phyloP scores from a whole-genome alignment of 345 rosid genomes.

The Trapa incisa region DNA sequence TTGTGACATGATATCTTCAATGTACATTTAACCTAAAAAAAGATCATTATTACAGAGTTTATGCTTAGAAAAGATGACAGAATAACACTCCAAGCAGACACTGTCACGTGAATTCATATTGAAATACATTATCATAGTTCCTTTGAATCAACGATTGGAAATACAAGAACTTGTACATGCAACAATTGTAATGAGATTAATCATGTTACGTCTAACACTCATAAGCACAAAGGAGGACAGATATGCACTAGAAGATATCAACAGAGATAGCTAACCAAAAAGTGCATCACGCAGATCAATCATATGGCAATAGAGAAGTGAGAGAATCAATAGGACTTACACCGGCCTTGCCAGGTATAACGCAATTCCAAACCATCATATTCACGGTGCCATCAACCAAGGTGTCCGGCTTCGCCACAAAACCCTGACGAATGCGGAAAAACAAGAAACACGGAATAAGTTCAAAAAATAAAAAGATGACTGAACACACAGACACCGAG shows the following conservation, averaged over 20 bases:
- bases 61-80: not conserved
- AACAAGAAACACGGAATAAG: not conserved
- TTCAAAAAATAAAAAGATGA: not conserved
- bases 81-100: not conserved
- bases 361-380: conserved; percentile 95
- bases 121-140: not conserved
- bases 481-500: no score
- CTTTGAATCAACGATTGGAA: not conserved
- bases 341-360: conserved; percentile 89
- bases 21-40: no score
- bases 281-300: no score
- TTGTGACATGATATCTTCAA: not conserved
- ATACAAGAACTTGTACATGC: not conserved
- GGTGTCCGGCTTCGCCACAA: conserved; percentile 92
- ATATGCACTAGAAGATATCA: not conserved
- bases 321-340: conserved; percentile 25
- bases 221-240: not conserved
- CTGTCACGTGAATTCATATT: not conserved
- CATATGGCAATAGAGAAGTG: no score
- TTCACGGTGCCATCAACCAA: conserved; percentile 61
- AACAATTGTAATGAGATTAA: not conserved
- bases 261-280: no score
- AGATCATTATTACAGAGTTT: no score
- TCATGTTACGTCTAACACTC: not conserved
- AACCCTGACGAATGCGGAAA: conserved; percentile 43